A percentile compares a stretch with the other conserved stretches of the same genome.
Evolutionary conservation across 2,329 filamentous ascomycete genomes (phyloP).

Genomic region (Aspergillus luchuensis): DNA sequence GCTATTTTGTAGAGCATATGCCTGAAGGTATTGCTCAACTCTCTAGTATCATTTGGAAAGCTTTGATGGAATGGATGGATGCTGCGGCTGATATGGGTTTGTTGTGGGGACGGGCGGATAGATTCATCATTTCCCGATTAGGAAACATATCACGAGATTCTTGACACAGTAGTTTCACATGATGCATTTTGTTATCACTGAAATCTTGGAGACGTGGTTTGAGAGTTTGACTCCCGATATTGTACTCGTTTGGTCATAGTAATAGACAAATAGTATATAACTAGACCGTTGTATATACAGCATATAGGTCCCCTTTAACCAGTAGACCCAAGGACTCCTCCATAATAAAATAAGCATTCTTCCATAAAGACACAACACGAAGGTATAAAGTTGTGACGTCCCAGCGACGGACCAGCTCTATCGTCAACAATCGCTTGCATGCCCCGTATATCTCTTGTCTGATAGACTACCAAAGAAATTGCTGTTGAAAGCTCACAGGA

Average conservation of each 20-base stretch:
- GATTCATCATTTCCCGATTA: background rate
- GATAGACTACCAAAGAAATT: slow-evolving; percentile 35
- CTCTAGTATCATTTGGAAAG: background rate
- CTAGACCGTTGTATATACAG: background rate
- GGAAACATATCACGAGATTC: background rate
- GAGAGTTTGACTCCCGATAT: too few relatives aligned
- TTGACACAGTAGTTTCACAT: background rate
- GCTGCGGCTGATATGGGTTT: background rate
- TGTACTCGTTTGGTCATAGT: too few relatives aligned
- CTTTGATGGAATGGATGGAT: background rate
- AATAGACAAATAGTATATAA: background rate
- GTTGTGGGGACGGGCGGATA: background rate
- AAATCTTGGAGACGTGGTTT: too few relatives aligned
- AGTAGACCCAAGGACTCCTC: background rate
- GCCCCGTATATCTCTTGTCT: background rate
- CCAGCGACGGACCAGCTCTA: background rate
- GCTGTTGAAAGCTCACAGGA: slow-evolving; percentile 33
- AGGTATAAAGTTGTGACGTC: background rate
- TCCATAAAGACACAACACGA: background rate
- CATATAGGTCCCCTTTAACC: background rate
- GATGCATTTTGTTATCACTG: too few relatives aligned
- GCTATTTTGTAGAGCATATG: too few relatives aligned
- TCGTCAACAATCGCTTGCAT: background rate
- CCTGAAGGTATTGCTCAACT: too few relatives aligned
- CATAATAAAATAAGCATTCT: background rate